Evolutionary conservation across 1,284 basidiomycete genomes (phyloP).

Genomic region (Sanghuangporus baumii): DNA sequence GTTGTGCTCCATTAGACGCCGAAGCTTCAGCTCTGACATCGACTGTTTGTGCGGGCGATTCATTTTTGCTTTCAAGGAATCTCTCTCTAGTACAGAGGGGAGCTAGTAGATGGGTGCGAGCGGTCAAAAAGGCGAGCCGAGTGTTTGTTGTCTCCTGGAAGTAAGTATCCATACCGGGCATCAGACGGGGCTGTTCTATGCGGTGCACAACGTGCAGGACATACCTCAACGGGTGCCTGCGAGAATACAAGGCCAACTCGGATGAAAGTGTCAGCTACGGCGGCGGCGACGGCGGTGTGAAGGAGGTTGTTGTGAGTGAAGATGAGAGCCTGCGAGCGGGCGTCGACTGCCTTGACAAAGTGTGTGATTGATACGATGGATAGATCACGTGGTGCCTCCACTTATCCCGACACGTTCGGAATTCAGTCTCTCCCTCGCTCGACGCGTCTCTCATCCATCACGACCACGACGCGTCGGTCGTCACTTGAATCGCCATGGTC

Average conservation of each 20-base stretch:
- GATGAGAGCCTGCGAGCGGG: not conserved
- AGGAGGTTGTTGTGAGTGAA: not conserved
- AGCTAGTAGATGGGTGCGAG: not conserved
- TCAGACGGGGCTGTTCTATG: conserved; percentile 6
- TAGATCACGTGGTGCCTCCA: not conserved
- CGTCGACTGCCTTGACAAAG: not conserved
- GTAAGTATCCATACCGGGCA: not conserved
- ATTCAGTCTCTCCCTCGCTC: not conserved
- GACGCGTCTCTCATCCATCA: not conserved
- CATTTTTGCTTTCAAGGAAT: conserved; percentile 36
- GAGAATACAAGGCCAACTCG: not conserved
- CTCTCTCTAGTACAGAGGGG: not conserved
- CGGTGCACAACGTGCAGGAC: conserved; percentile 3
- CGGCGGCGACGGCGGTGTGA: not conserved
- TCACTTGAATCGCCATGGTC: conserved; percentile 3
- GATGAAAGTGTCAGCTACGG: not conserved
- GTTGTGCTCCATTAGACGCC: conserved; percentile 77
- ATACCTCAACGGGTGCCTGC: not conserved
- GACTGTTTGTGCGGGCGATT: conserved; percentile 52
- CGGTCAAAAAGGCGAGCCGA: not conserved
- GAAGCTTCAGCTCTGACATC: conserved; percentile 82
- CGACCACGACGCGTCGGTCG: not conserved
- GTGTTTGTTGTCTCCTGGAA: not conserved
- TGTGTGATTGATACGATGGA: not conserved
- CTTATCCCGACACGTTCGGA: not conserved